Evolutionary conservation across 176 grass and related monocot species (phyloP).

Genomic region (Avena atlantica): DNA sequence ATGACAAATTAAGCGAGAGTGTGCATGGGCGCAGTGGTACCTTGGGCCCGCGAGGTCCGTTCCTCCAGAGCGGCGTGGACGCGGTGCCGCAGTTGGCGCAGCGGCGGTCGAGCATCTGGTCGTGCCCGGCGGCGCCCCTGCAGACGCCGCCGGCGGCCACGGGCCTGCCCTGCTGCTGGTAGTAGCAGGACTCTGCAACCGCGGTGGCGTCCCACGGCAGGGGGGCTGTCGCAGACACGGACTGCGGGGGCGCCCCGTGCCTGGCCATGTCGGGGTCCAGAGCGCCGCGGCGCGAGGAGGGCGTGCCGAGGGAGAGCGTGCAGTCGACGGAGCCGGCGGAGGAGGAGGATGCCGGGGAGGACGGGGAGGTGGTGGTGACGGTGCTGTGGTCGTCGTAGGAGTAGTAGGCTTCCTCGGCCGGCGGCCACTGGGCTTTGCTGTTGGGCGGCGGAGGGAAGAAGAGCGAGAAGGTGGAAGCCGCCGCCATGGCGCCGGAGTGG

Average conservation of each 20-base stretch:
- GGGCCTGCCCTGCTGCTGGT: conserved; percentile 28
- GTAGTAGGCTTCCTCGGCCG: not conserved
- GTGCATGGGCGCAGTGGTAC: not conserved
- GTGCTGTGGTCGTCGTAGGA: conserved; percentile 51
- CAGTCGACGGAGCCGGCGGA: conserved; percentile 70
- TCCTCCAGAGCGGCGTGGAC: conserved; percentile 94
- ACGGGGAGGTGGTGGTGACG: conserved; percentile 36
- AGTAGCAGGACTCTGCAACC: not conserved
- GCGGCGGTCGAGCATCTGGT: conserved; percentile 49
- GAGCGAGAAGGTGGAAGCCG: conserved; percentile 43
- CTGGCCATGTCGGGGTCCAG: not conserved
- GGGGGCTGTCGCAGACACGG: not conserved
- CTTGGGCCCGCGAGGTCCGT: conserved; percentile 92
- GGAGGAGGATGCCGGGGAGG: conserved; percentile 40
- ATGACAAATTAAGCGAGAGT: not conserved
- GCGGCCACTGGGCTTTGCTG: not conserved
- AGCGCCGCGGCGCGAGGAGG: conserved; percentile 54
- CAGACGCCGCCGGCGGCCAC: not conserved
- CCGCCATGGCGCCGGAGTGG: not conserved
- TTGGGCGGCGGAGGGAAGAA: conserved; percentile 37
- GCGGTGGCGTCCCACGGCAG: conserved; percentile 40
- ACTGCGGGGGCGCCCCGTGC: no score
- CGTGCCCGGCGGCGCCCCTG: conserved; percentile 9
- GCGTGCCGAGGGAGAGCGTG: conserved; percentile 88
- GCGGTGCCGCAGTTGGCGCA: conserved; percentile 97